phyloP scores from a whole-genome alignment of 805 yeast species.

The Saturnispora dispora region DNA sequence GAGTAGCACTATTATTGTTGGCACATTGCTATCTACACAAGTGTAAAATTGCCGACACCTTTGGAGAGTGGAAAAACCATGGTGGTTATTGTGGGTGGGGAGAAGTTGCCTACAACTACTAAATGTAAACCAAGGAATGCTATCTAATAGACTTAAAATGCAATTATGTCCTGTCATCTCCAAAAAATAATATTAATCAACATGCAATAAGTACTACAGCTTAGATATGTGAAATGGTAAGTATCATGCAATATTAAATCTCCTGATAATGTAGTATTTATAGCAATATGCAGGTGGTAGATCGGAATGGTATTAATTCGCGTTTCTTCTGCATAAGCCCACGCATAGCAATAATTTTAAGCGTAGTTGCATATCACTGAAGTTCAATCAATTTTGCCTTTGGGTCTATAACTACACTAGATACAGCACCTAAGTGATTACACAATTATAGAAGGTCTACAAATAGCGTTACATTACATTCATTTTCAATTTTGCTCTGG shows the following conservation, averaged over 20 bases:
- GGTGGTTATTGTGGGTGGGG: no score
- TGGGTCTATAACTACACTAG: no score
- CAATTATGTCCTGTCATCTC: not conserved
- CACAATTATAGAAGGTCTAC: no score
- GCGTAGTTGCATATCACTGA: not conserved
- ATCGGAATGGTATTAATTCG: not conserved
- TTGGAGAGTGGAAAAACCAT: not conserved
- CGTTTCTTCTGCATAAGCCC: not conserved
- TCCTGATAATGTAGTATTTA: not conserved
- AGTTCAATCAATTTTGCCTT: not conserved
- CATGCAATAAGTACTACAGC: not conserved
- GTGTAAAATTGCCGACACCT: not conserved
- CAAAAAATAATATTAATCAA: no score
- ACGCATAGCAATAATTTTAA: not conserved
- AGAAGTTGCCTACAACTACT: no score
- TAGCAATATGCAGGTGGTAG: not conserved
- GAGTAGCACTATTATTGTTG: not conserved
- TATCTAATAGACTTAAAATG: not conserved
- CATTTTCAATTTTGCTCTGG: not conserved
- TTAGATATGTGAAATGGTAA: not conserved
- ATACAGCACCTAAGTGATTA: no score
- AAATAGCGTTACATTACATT: no score
- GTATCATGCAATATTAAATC: not conserved
- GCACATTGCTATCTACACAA: not conserved
- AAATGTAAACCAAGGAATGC: no score